These are phyloP conservation scores for Pelargonium cotyledonis DNA, from an alignment of 441 rosid species.

Conservation along the genomic window DNA sequence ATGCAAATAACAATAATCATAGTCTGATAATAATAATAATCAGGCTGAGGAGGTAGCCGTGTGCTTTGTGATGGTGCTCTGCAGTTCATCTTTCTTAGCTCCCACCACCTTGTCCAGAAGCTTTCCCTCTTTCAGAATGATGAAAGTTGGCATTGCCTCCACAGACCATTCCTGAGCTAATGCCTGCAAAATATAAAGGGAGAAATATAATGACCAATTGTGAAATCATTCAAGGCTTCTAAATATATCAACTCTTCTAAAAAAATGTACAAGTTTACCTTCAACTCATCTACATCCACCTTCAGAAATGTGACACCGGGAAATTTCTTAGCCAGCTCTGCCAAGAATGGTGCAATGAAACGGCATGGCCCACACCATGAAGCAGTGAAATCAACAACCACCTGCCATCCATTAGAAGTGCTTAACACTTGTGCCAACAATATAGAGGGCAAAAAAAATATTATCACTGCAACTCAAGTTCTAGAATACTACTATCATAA, in stretches of 20 bases:
- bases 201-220: neutral
- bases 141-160: constrained; percentile 87
- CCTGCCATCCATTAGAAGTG: constrained; percentile 27
- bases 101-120: constrained; percentile 77
- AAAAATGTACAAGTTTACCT: constrained; percentile 25
- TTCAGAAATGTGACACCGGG: constrained; percentile 61
- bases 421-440: too few relatives aligned
- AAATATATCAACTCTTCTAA: neutral
- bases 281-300: constrained; percentile 81
- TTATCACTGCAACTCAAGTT: too few relatives aligned
- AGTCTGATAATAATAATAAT: neutral
- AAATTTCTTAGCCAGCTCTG: constrained; percentile 69
- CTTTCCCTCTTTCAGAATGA: constrained; percentile 71
- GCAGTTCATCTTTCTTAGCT: constrained; percentile 73
- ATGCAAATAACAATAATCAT: constrained; percentile 14
- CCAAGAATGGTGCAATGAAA: constrained; percentile 62
- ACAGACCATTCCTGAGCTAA: constrained; percentile 82
- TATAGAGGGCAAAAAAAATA: too few relatives aligned
- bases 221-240: neutral
- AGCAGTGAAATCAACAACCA: constrained; percentile 83
- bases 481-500: too few relatives aligned
- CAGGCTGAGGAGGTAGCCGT: constrained; percentile 27
- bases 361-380: constrained; percentile 97
- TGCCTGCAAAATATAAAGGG: constrained; percentile 32
- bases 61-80: constrained; percentile 58